Conservation (phyloP, 2,329 filamentous ascomycete species). For the Fusarium burgessii region DNA sequence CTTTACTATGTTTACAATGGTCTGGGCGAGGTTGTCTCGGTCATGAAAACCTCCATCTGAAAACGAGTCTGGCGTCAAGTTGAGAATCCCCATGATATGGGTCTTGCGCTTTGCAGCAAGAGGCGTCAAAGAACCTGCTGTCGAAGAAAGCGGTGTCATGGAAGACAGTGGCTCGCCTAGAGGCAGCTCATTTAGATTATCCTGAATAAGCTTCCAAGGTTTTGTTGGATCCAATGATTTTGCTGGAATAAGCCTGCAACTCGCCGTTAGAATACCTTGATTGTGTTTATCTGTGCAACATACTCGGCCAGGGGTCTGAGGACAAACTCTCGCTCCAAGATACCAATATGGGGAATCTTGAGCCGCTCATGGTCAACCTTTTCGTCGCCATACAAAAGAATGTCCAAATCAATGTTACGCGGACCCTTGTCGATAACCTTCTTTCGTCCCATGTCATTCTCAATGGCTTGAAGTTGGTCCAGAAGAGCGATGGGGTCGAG, state of each 20-base stretch:
- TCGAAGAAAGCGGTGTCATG: conserved; percentile 65
- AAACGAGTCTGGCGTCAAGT: conserved; percentile 96
- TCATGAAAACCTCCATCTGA: conserved; percentile 84
- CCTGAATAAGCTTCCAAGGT: conserved; percentile 71
- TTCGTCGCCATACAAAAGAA: conserved; percentile 82
- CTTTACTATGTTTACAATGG: conserved; percentile 71
- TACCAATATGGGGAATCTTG: conserved; percentile 85
- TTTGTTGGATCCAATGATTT: conserved; percentile 63
- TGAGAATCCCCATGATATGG: conserved; percentile 92
- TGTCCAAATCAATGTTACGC: conserved; percentile 93
- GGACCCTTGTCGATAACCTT: conserved; percentile 95
- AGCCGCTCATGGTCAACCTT: conserved; percentile 77
- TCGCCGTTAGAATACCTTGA: conserved; percentile 3
- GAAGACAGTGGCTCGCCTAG: conserved; percentile 65
- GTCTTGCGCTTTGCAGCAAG: conserved; percentile 71
- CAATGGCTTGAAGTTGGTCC: conserved; percentile 85
- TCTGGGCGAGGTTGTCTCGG: conserved; percentile 65
- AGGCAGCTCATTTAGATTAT: conserved; percentile 71
- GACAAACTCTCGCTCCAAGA: conserved; percentile 94
- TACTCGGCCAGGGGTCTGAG: conserved; percentile 86
- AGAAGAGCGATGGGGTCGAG: conserved; percentile 81
- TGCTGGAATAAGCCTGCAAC: conserved; percentile 65
- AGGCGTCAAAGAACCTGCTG: conserved; percentile 67
- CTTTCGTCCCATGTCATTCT: conserved; percentile 80
- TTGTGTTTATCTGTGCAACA: conserved; percentile 41